phyloP scores from a whole-genome alignment of 495 filamentous ascomycete species.

The Mytilinidion resinicola region DNA sequence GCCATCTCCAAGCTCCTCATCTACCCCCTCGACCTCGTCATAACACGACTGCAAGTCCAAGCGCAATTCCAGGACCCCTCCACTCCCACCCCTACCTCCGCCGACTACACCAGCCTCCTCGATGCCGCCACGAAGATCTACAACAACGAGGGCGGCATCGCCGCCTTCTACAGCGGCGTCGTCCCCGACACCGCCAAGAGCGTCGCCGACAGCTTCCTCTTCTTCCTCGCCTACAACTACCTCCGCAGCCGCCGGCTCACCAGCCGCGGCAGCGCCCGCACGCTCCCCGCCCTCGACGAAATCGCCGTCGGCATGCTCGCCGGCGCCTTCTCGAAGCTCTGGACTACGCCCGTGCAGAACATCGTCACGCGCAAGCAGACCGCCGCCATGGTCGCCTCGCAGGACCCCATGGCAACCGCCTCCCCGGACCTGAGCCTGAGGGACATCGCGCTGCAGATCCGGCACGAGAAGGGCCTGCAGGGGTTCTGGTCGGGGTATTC shows the following conservation, averaged over 20 bases:
- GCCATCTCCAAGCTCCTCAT: conserved; percentile 67
- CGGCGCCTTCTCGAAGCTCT: conserved; percentile 67
- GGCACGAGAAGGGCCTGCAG: conserved; percentile 60
- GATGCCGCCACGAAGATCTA: conserved; percentile 73
- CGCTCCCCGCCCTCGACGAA: conserved; percentile 63
- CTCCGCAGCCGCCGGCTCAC: conserved; percentile 56
- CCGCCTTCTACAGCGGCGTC: conserved; percentile 70
- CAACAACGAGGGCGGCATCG: conserved; percentile 57
- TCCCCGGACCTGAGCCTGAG: conserved; percentile 38
- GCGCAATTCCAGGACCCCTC: conserved; percentile 47
- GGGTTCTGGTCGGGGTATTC: conserved; percentile 93
- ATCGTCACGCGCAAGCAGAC: conserved; percentile 80
- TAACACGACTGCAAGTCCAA: conserved; percentile 80
- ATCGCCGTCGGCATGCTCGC: conserved; percentile 70
- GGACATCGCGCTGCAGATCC: conserved; percentile 59
- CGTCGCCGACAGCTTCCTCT: conserved; percentile 71
- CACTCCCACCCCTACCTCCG: conserved; percentile 23
- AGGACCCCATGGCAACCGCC: conserved; percentile 18
- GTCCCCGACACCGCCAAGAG: conserved; percentile 66
- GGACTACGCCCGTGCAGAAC: conserved; percentile 77
- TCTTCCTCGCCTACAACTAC: conserved; percentile 76
- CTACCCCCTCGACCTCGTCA: conserved; percentile 81
- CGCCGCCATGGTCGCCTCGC: conserved; percentile 43
- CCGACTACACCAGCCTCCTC: conserved; percentile 51
- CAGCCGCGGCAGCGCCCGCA: conserved; percentile 16